These are phyloP conservation scores for Arthrobotrys entomopaga DNA, from an alignment of 2,329 filamentous ascomycete species.

Conservation along the genomic window DNA sequence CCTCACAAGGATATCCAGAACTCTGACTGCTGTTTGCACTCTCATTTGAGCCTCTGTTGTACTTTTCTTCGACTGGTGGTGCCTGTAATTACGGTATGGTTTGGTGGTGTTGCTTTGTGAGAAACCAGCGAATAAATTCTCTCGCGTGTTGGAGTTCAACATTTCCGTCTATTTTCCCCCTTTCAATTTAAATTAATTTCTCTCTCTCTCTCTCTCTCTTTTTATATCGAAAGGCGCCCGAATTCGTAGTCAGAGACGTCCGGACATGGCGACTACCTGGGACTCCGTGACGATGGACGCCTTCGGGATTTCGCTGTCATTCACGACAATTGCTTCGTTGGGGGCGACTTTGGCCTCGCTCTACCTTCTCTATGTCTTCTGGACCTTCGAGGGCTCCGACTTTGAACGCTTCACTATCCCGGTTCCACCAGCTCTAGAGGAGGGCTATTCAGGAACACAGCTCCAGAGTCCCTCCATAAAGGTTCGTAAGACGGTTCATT, in stretches of 20 bases:
- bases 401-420: constrained; percentile 37
- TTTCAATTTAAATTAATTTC: constrained; percentile 1
- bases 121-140: too few species aligned
- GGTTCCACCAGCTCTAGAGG: constrained; percentile 33
- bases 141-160: too few species aligned
- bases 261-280: background rate
- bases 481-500: constrained; percentile 6
- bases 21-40: background rate
- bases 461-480: constrained; percentile 27
- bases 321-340: constrained; percentile 30
- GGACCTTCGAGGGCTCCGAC: constrained; percentile 32
- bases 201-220: too few species aligned
- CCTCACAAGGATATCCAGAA: background rate
- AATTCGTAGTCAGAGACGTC: background rate
- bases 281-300: background rate
- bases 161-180: background rate
- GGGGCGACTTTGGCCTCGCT: constrained; percentile 17
- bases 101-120: too few species aligned
- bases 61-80: too few species aligned
- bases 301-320: constrained; percentile 14
- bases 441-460: constrained; percentile 33
- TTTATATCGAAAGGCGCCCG: too few species aligned
- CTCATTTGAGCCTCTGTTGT: background rate
- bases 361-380: constrained; percentile 20
- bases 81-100: too few species aligned